Evolutionary conservation across 768 basidiomycete genomes (phyloP), one percentile per base, ranked within the genome.

Genomic region (Jaapia argillacea): DNA sequence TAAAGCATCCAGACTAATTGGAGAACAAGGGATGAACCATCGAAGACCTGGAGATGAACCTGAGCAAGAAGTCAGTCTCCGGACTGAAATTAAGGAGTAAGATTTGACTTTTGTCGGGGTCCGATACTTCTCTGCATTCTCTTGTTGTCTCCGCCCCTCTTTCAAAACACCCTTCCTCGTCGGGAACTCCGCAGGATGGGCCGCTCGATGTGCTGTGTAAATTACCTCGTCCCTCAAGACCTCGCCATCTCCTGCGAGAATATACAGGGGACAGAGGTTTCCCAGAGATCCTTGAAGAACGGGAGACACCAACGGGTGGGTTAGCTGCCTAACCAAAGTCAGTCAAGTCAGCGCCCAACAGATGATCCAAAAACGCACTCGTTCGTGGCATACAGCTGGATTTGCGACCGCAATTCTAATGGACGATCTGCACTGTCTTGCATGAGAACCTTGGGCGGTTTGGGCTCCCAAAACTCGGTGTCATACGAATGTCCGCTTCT

Each of bases 181-280:
- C 1, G 83, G 83, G 53, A 78, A 86, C 24, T 72, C 56, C 1
- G 70, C 63, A 1, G 86, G 88, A 54, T 81, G 64, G 1, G 88
- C 85, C 4, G 86, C 85, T 50, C 83, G 81, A 57, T 90, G 87
- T 0, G 87, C 85, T 47, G 80, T 50, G 53, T 81, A 85, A 5
- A 88, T 66, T 23, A 85, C 78, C 59, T 89, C 86, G 56, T 91
- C 87, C 16, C 85, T 61, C 26, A 89, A 57, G 1, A 85, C 76
- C 56, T 89, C 87, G 10, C 76, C 77, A 48, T 87, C 73, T 0
- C 86, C 84, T 2, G 75, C 75, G 21, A 85, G 59, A 45, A 90
- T 75, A 50, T 84, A 81, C 10, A 90, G 58, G 5, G 86, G 86
- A 1, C 81, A 81, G 1, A 91, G 67, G 35, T 85, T 81, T 0